phyloP scores from a whole-genome alignment of 805 yeast species.

The Maudiozyma serrabonitensis region DNA sequence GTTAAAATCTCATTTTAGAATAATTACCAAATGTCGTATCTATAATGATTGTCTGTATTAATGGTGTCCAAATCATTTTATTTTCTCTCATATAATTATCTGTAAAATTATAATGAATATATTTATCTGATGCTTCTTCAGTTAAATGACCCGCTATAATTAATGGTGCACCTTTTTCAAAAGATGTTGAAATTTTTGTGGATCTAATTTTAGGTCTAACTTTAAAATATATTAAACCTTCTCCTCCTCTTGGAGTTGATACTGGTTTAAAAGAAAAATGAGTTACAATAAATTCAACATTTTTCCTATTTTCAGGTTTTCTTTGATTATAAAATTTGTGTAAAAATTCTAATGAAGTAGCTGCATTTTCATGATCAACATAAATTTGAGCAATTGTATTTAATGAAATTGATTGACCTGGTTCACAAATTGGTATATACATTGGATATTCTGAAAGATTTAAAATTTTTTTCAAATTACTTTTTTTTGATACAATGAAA shows the following conservation, averaged over 20 bases:
- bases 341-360: background rate
- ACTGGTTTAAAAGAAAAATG: background rate
- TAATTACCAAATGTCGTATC: constrained; percentile 1
- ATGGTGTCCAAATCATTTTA: background rate
- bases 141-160: background rate
- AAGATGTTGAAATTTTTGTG: background rate
- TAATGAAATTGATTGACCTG: constrained; percentile 5
- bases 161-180: background rate
- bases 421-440: constrained; percentile 11
- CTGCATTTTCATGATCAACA: constrained; percentile 3
- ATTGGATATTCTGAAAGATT: constrained; percentile 13
- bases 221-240: background rate
- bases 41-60: background rate
- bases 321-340: background rate
- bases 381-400: constrained; percentile 10
- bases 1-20: background rate
- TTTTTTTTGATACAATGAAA: constrained; percentile 3
- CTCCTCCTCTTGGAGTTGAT: background rate
- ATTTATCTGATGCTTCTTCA: background rate
- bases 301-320: background rate
- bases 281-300: background rate
- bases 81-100: background rate
- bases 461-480: constrained; percentile 2
- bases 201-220: background rate
- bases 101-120: background rate